Evolutionary conservation across 2,329 filamentous ascomycete species (phyloP).

Genomic region (Taxawa tesnikishii): DNA sequence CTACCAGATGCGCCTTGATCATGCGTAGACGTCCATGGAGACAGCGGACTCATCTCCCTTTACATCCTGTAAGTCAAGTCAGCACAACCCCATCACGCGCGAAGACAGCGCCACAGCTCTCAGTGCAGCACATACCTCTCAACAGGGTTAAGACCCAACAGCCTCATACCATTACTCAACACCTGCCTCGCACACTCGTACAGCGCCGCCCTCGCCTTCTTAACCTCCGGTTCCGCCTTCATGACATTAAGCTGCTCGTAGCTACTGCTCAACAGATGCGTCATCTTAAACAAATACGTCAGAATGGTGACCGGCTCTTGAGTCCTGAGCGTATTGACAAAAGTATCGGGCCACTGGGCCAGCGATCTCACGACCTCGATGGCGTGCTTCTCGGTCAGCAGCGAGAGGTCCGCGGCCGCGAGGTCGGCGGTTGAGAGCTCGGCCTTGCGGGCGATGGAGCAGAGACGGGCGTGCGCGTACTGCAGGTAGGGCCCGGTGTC

Average conservation of each 20-base stretch:
- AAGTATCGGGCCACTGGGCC: constrained; percentile 75
- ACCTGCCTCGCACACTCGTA: constrained; percentile 67
- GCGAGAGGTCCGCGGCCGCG: constrained; percentile 48
- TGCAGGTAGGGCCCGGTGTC: constrained; percentile 79
- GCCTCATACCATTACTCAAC: constrained; percentile 68
- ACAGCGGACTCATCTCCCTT: too few species aligned
- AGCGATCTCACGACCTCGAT: constrained; percentile 62
- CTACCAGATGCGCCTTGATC: too few species aligned
- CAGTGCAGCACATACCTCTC: constrained; percentile 29
- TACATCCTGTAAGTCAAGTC: too few species aligned
- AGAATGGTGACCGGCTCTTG: constrained; percentile 60
- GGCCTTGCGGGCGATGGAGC: constrained; percentile 46
- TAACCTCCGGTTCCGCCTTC: constrained; percentile 61
- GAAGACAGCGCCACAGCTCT: too few species aligned
- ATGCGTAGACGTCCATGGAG: too few species aligned
- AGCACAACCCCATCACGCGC: too few species aligned
- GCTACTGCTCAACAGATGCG: constrained; percentile 64
- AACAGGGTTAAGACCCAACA: constrained; percentile 68
- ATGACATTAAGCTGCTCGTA: constrained; percentile 69
- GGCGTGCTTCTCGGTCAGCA: constrained; percentile 61
- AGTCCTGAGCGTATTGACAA: constrained; percentile 73
- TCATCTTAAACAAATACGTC: constrained; percentile 76
- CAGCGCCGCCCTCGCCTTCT: constrained; percentile 61
- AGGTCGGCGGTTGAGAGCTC: constrained; percentile 40
- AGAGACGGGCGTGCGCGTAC: constrained; percentile 65